Evolutionary conservation across 148 eudicot genomes (phyloP).

Genomic region (Polygonum maritimum): DNA sequence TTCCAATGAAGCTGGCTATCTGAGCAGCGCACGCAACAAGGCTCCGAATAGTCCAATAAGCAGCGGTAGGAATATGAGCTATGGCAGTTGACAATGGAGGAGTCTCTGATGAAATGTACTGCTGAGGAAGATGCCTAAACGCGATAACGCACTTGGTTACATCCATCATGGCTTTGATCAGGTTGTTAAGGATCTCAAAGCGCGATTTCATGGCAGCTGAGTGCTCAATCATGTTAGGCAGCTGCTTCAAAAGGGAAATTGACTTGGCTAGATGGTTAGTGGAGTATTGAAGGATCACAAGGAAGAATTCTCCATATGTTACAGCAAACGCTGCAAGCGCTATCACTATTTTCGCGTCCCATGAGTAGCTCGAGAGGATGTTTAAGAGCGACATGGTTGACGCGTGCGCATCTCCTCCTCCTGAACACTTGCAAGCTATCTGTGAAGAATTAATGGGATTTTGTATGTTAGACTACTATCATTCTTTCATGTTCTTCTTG

Average conservation of each 20-base stretch:
- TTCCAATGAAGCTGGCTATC: conserved; percentile 54
- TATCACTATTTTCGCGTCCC: conserved; percentile 83
- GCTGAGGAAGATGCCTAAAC: conserved; percentile 56
- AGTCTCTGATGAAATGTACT: conserved; percentile 58
- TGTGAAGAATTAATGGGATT: conserved; percentile 14
- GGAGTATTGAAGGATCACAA: conserved; percentile 38
- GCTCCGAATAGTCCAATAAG: conserved; percentile 90
- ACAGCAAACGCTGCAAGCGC: conserved; percentile 66
- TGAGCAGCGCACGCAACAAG: conserved; percentile 70
- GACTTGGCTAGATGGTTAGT: conserved; percentile 72
- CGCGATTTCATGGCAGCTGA: conserved; percentile 42
- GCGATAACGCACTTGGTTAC: conserved; percentile 54
- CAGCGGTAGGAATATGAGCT: conserved; percentile 73
- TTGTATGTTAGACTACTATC: not conserved
- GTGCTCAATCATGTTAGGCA: conserved; percentile 58
- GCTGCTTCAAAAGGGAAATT: conserved; percentile 61
- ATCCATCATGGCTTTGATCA: conserved; percentile 51
- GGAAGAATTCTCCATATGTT: conserved; percentile 85
- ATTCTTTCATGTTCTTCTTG: not conserved
- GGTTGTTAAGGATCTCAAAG: conserved; percentile 48
- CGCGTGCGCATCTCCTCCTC: conserved; percentile 74
- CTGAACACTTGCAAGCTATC: conserved; percentile 79
- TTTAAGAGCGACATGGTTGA: conserved; percentile 58
- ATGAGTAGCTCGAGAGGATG: conserved; percentile 62
- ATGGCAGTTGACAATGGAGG: conserved; percentile 54